Conservation (phyloP, 495 filamentous ascomycete species). For the Trichoderma erinaceum region DNA sequence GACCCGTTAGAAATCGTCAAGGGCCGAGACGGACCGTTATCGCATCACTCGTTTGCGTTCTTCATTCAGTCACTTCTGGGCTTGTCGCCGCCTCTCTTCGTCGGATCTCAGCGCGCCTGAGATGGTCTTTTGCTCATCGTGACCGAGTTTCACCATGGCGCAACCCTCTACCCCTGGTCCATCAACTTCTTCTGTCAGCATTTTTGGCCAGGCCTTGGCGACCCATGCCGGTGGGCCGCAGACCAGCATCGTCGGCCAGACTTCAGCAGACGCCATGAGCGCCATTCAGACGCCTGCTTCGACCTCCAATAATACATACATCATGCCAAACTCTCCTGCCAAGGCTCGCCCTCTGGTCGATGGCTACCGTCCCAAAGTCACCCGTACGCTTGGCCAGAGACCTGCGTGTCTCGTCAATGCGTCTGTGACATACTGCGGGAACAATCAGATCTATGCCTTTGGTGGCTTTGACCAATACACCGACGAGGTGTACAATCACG, state of each 20-base stretch:
- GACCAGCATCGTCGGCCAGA: slow-evolving; percentile 14
- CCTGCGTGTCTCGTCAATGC: slow-evolving; percentile 96
- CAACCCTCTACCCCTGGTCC: slow-evolving; percentile 27
- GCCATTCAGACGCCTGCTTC: slow-evolving; percentile 39
- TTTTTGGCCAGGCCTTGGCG: slow-evolving; percentile 28
- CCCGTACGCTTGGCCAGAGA: slow-evolving; percentile 73
- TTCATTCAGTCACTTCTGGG: not conserved
- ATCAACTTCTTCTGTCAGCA: slow-evolving; percentile 21
- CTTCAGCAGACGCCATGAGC: slow-evolving; percentile 23
- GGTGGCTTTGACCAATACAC: slow-evolving; percentile 99
- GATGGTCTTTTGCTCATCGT: not conserved
- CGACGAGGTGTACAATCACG: slow-evolving; percentile 98
- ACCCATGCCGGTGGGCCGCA: slow-evolving; percentile 15
- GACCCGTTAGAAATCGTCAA: not conserved
- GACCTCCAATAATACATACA: slow-evolving; percentile 69
- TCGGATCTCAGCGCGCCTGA: not conserved
- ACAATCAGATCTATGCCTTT: slow-evolving; percentile 95
- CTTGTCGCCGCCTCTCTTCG: not conserved
- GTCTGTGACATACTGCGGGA: slow-evolving; percentile 92
- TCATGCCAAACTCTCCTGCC: slow-evolving; percentile 76
- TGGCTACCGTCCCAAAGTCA: slow-evolving; percentile 73
- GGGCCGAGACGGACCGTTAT: not conserved
- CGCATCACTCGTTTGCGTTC: not conserved
- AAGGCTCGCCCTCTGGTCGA: slow-evolving; percentile 56
- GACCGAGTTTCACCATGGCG: slow-evolving; percentile 23